Percentiles rank a stretch among this genome's conserved stretches.
phyloP scores from a whole-genome alignment of 2,329 filamentous ascomycete species.

The Seiridium cupressi region DNA sequence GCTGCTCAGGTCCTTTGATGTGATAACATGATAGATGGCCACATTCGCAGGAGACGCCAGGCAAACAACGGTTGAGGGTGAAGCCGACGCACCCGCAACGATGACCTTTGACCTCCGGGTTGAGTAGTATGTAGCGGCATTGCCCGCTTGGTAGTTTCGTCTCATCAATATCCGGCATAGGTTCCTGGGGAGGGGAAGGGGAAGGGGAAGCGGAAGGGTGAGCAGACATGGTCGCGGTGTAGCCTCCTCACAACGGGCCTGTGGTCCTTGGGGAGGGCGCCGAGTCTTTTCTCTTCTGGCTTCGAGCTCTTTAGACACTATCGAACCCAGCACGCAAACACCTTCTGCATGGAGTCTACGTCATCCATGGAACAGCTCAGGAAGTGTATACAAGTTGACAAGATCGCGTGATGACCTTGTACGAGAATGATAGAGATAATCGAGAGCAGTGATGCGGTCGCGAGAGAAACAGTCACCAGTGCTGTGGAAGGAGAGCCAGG shows the following conservation, averaged over 20 bases:
- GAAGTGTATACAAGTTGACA: background rate
- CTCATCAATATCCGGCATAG: slow-evolving; percentile 34
- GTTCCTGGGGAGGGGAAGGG: slow-evolving; percentile 23
- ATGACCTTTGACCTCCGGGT: slow-evolving; percentile 55
- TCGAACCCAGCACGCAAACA: slow-evolving; percentile 21
- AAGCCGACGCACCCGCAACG: slow-evolving; percentile 60
- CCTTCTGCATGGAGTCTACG: slow-evolving; percentile 13
- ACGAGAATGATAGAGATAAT: background rate
- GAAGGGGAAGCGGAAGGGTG: slow-evolving; percentile 21
- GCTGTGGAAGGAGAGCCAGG: background rate
- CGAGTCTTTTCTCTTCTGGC: background rate
- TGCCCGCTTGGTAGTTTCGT: slow-evolving; percentile 53
- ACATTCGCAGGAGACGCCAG: slow-evolving; percentile 55
- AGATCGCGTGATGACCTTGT: background rate
- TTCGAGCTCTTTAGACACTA: slow-evolving; percentile 14
- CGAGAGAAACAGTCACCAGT: background rate
- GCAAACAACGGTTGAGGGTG: slow-evolving; percentile 50
- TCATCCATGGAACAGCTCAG: slow-evolving; percentile 26
- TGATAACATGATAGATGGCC: slow-evolving; percentile 62
- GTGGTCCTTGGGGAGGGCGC: background rate
- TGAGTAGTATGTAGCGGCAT: slow-evolving; percentile 57
- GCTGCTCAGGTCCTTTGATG: slow-evolving; percentile 42
- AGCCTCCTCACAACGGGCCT: background rate
- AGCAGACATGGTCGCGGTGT: slow-evolving; percentile 21
- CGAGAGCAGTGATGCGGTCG: background rate